These are phyloP conservation scores for Starmerella bacillaris DNA, from an alignment of 805 yeast species.

Conservation along the genomic window DNA sequence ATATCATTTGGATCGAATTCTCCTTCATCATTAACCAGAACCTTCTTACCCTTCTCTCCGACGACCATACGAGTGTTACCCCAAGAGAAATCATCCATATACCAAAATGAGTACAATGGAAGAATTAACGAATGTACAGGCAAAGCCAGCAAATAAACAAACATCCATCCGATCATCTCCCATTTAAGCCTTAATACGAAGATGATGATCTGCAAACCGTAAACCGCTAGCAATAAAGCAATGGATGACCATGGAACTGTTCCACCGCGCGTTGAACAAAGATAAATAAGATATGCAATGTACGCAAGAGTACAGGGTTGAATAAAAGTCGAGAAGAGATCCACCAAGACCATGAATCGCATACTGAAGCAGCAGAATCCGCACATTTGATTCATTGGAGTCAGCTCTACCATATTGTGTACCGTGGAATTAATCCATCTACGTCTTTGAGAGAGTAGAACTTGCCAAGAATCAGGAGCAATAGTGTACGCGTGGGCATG, in stretches of 20 bases:
- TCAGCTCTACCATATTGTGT: constrained; percentile 43
- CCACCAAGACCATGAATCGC: constrained; percentile 42
- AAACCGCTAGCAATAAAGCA: constrained; percentile 35
- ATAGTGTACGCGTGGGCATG: constrained; percentile 43
- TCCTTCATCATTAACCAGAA: constrained; percentile 32
- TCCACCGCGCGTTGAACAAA: constrained; percentile 28
- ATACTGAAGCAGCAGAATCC: constrained; percentile 49
- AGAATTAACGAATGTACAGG: constrained; percentile 42
- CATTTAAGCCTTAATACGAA: constrained; percentile 31
- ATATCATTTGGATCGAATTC: constrained; percentile 38
- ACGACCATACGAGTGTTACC: constrained; percentile 43
- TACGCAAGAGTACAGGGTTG: constrained; percentile 42
- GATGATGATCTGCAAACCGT: constrained; percentile 39
- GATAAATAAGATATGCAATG: constrained; percentile 34
- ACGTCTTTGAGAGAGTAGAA: constrained; percentile 45
- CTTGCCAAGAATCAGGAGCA: constrained; percentile 41
- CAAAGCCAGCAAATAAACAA: constrained; percentile 38
- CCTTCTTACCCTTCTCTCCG: constrained; percentile 35
- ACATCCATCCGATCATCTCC: constrained; percentile 38
- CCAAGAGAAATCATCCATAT: constrained; percentile 52
- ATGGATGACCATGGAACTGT: constrained; percentile 42
- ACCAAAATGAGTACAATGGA: constrained; percentile 44
- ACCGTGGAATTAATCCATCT: constrained; percentile 54
- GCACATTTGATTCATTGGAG: constrained; percentile 40
- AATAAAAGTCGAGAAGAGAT: constrained; percentile 39